Percentiles rank a stretch among this genome's conserved stretches.
phyloP scores from a whole-genome alignment of 2,329 filamentous ascomycete genomes.

The Penicillium sp. region DNA sequence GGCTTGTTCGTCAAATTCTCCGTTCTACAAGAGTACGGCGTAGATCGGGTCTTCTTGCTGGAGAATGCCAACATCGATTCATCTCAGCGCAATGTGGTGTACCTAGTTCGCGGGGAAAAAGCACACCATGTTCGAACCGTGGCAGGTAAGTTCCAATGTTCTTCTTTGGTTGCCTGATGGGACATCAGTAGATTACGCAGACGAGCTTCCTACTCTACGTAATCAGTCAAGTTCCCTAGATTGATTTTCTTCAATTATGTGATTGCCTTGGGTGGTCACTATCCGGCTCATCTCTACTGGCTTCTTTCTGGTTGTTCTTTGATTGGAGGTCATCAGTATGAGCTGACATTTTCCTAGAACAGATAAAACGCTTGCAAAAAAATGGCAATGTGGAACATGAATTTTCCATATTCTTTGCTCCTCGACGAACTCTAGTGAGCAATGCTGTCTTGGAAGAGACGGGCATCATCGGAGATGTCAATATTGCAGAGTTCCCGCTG shows the following conservation, averaged over 20 bases:
- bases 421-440: slow-evolving; percentile 82
- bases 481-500: slow-evolving; percentile 76
- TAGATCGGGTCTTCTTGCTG: slow-evolving; percentile 94
- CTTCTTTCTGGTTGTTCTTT: slow-evolving; percentile 33
- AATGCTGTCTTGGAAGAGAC: slow-evolving; percentile 88
- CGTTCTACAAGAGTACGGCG: slow-evolving; percentile 90
- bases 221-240: slow-evolving; percentile 53
- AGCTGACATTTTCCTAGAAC: slow-evolving; percentile 63
- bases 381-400: slow-evolving; percentile 89
- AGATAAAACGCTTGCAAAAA: slow-evolving; percentile 82
- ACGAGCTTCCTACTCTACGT: slow-evolving; percentile 47
- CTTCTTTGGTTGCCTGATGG: slow-evolving; percentile 26
- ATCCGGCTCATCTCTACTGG: slow-evolving; percentile 39
- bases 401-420: slow-evolving; percentile 94
- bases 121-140: slow-evolving; percentile 75
- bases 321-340: slow-evolving; percentile 50
- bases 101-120: slow-evolving; percentile 85
- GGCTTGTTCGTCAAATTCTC: slow-evolving; percentile 92
- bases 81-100: slow-evolving; percentile 90
- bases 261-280: too few relatives aligned
- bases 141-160: slow-evolving; percentile 62
- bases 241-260: slow-evolving; percentile 20
- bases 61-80: slow-evolving; percentile 94
- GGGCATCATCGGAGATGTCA: slow-evolving; percentile 87
- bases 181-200: slow-evolving; percentile 57